Evolutionary conservation across 192 early-diverging fungal genomes (phyloP), one percentile per base, ranked within the genome.

Genomic region (Backusella circina): DNA sequence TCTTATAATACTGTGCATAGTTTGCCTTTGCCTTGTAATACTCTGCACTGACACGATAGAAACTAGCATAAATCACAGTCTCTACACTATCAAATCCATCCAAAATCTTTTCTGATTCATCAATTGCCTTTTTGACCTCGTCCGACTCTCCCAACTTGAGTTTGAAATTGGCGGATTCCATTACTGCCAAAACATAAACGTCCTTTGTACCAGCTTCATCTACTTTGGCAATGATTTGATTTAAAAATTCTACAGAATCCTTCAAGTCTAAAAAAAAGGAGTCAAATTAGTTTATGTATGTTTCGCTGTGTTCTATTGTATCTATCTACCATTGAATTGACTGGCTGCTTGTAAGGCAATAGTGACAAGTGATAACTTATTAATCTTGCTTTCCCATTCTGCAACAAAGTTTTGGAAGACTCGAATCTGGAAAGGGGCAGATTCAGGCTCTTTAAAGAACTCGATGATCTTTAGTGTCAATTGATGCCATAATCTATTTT

Each of bases 321-420:
- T 15, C 21, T 21, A 64, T 5, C 38, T 89, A 90, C 92, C 94
- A 82, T 85, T 82, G 66, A 91, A 90, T 85, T 93, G 94, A 57
- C 85, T 84, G 36, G 90, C 90, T 8, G 93, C 95, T 66, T 87
- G 85, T 23, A 95, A 76, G 1, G 93, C 94, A 84, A 96, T 91
- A 68, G 88, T 84, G 0, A 99, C 96, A 54, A 98, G 85, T 73
- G 93, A 95, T 36, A 98, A 85, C 81, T 94, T 91, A 88, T 97
- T 99, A 92, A 99, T 95, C 82, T 97, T 93, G 80, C 86, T 88
- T 74, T 95, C 93, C 93, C 94, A 99, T 71, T 99, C 97, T 7
- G 85, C 80, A 28, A 99, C 91, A 85, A 99, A 99, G 74, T 96
- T 84, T 51, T 93, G 89, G 83, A 95, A 99, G 41, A 99, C 71